Evolutionary conservation across 1,284 basidiomycete genomes (phyloP), one percentile per base, ranked within the genome.

Genomic region (Wallemia mellicola): DNA sequence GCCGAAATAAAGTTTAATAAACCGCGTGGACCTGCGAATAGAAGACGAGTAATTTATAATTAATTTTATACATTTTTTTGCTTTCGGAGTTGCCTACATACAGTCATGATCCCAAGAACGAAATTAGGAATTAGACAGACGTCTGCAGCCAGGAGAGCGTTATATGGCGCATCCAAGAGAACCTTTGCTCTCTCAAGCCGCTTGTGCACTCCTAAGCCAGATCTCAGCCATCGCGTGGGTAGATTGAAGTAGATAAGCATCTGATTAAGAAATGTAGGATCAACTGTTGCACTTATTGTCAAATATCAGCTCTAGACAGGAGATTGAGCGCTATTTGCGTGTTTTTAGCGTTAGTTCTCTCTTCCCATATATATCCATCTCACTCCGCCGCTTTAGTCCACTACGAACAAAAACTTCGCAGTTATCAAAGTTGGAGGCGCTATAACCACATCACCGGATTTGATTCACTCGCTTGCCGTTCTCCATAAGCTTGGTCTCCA

Each of bases 351-450:
- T 84, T 26, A 81, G 85, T 38, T 84, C 85, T 14, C 38, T 11
- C n/a, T n/a, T 48, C 38, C 14, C 3, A 7, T 11, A 15, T 48
- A n/a, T 7, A 48, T 48, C 14, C 38, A n/a, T 48, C 81, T 87
- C 66, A 77, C 82, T 0, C 79, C 81, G 22, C 78, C 84, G 61
- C 81, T 82, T 62, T 67, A 24, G 61, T 66, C 2, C 66, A 69
- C 62, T 30, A 66, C 63, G 60, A 65, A 59, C 58, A 86, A 86
- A 63, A 88, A 86, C 69, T 91, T 92, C 66, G 87, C 87, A 28
- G 87, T 92, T 62, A 81, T 92, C 74, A 91, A 92, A 72, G 80
- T 95, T 65, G 89, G 89, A 60, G 89, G 89, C 60, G 89, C 86
- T 17, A 89, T 95, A 54, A 76, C 94, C 24, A 73, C 72, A 61